Evolutionary conservation across 345 rosid species (phyloP).

Genomic region (Arabidopsis suecica): DNA sequence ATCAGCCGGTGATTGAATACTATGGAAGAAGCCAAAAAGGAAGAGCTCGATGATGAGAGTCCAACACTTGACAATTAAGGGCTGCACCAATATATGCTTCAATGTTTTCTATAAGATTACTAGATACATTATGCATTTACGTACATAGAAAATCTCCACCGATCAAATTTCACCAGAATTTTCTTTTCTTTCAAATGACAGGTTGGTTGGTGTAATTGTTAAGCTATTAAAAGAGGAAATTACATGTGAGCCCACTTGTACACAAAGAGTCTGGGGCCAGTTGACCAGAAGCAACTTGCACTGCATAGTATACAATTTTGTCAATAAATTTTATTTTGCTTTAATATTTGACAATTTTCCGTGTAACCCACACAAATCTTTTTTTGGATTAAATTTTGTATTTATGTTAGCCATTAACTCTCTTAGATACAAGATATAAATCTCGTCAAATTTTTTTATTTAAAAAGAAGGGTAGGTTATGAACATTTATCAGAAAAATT

Average conservation of each 20-base stretch:
- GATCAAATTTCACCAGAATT: background rate
- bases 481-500: background rate
- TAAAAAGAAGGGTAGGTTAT: background rate
- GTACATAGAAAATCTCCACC: background rate
- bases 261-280: background rate
- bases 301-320: background rate
- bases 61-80: background rate
- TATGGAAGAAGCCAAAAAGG: no score
- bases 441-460: background rate
- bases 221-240: background rate
- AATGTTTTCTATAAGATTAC: background rate
- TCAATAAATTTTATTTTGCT: background rate
- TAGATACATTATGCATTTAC: background rate
- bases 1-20: no score
- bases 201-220: background rate
- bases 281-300: constrained; percentile 14
- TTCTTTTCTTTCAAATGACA: background rate
- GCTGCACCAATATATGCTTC: background rate
- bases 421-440: background rate
- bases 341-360: background rate
- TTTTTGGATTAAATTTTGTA: background rate
- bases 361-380: constrained; percentile 16
- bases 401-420: background rate
- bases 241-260: background rate
- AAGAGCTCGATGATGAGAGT: background rate